These are phyloP conservation scores for Penicillium sp. DNA, from an alignment of 2,329 filamentous ascomycete genomes.

Conservation along the genomic window DNA sequence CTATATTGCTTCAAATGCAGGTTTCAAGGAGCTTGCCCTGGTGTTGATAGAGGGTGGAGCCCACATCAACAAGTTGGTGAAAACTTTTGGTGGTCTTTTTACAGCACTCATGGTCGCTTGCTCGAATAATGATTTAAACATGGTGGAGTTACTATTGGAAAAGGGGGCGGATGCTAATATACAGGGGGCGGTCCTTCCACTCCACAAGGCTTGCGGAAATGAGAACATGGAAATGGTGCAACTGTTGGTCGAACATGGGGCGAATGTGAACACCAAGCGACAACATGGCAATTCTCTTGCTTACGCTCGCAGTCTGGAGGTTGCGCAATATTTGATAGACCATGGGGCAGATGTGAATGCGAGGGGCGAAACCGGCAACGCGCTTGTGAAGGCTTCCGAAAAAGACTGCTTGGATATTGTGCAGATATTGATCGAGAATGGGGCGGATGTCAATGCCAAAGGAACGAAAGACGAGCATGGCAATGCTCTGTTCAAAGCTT, in stretches of 20 bases:
- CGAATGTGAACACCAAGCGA: not conserved
- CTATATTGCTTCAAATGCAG: not conserved
- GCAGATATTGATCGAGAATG: not conserved
- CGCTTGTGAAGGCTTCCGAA: not conserved
- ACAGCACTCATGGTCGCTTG: not conserved
- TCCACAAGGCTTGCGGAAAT: not conserved
- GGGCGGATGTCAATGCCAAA: not conserved
- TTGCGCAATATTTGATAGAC: not conserved
- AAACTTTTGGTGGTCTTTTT: not conserved
- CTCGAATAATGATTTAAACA: not conserved
- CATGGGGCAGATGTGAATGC: not conserved
- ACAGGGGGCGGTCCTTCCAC: not conserved
- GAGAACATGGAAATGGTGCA: not conserved
- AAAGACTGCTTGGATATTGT: not conserved
- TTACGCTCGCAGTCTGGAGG: not conserved
- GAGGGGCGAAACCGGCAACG: not conserved
- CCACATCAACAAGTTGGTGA: not conserved
- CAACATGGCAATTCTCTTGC: not conserved
- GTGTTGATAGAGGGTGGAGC: not conserved
- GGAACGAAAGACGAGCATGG: not conserved
- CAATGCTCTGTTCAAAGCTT: not conserved
- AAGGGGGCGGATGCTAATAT: not conserved
- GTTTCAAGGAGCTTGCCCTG: not conserved
- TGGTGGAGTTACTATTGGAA: not conserved
- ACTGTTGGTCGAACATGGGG: not conserved